These are phyloP conservation scores for Hypoxylon sp. DNA, from an alignment of 2,329 filamentous ascomycete species.

Conservation along the genomic window DNA sequence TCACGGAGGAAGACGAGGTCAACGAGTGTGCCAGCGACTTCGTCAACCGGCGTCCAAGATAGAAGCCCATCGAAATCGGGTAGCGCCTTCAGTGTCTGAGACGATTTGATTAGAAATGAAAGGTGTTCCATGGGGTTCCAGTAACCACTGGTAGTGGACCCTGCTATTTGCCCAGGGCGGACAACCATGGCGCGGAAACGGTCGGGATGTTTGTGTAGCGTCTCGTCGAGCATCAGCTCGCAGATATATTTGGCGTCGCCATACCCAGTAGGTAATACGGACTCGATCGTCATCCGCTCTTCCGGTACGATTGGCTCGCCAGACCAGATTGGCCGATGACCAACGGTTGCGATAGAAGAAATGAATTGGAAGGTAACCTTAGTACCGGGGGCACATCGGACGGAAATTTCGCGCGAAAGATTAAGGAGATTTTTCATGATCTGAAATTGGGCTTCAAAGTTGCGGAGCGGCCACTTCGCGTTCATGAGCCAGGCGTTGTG, in stretches of 20 bases:
- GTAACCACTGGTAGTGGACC: constrained; percentile 63
- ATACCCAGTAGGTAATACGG: constrained; percentile 64
- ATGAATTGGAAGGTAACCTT: constrained; percentile 59
- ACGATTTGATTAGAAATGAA: constrained; percentile 65
- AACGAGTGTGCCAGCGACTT: constrained; percentile 48
- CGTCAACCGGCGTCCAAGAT: constrained; percentile 64
- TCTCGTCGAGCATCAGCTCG: constrained; percentile 65
- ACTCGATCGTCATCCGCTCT: constrained; percentile 56
- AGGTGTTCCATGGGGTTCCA: constrained; percentile 71
- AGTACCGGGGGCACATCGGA: constrained; percentile 33
- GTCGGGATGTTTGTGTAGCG: constrained; percentile 60
- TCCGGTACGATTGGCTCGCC: constrained; percentile 60
- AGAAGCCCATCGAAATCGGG: constrained; percentile 60
- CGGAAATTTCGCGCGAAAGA: constrained; percentile 57
- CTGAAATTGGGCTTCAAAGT: constrained; percentile 61
- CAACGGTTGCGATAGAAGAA: constrained; percentile 60
- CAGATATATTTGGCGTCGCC: constrained; percentile 67
- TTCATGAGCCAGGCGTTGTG: constrained; percentile 69
- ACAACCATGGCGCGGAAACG: constrained; percentile 62
- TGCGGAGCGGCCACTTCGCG: constrained; percentile 56
- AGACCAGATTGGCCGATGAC: constrained; percentile 49
- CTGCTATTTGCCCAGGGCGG: constrained; percentile 68
- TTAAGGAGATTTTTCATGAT: constrained; percentile 64
- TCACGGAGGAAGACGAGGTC: constrained; percentile 48
- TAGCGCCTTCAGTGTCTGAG: constrained; percentile 61